phyloP scores from a whole-genome alignment of 768 basidiomycete genomes.

The Tylopilus sp. region DNA sequence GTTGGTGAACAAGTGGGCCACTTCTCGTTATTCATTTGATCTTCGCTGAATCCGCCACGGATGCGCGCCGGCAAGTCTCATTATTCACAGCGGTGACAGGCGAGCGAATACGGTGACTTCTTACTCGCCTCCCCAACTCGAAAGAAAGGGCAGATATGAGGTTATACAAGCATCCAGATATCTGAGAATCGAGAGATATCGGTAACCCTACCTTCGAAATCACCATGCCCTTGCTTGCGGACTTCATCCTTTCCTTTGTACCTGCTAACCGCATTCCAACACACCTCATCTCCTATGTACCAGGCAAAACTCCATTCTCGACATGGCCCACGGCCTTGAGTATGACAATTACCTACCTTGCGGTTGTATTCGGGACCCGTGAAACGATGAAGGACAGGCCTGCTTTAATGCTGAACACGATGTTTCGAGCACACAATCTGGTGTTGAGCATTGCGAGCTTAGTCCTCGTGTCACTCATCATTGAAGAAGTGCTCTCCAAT shows the following conservation, averaged over 20 bases:
- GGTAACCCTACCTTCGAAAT: background rate
- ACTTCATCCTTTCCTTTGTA: slow-evolving; percentile 54
- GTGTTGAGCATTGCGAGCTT: slow-evolving; percentile 77
- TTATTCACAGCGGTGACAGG: no score
- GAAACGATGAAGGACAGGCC: slow-evolving; percentile 75
- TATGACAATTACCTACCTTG: slow-evolving; percentile 74
- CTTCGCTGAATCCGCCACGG: no score
- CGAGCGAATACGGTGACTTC: no score
- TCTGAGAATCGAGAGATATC: no score
- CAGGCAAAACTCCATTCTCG: slow-evolving; percentile 76
- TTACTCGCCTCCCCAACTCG: no score
- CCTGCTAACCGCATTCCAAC: slow-evolving; percentile 50
- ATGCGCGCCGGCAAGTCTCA: no score
- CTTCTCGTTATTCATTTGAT: no score
- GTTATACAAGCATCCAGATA: no score
- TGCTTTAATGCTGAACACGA: slow-evolving; percentile 65
- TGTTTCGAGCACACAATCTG: slow-evolving; percentile 88
- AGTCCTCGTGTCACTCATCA: slow-evolving; percentile 73
- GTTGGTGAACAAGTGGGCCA: no score
- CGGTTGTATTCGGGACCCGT: slow-evolving; percentile 79
- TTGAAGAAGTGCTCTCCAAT: slow-evolving; percentile 85
- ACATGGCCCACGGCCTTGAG: slow-evolving; percentile 65
- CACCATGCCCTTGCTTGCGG: slow-evolving; percentile 68
- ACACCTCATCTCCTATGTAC: slow-evolving; percentile 61
- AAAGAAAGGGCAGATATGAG: no score